Percentiles rank a stretch among this genome's conserved stretches.
Conservation (phyloP, 768 basidiomycete genomes). For the Rickenella mellea region DNA sequence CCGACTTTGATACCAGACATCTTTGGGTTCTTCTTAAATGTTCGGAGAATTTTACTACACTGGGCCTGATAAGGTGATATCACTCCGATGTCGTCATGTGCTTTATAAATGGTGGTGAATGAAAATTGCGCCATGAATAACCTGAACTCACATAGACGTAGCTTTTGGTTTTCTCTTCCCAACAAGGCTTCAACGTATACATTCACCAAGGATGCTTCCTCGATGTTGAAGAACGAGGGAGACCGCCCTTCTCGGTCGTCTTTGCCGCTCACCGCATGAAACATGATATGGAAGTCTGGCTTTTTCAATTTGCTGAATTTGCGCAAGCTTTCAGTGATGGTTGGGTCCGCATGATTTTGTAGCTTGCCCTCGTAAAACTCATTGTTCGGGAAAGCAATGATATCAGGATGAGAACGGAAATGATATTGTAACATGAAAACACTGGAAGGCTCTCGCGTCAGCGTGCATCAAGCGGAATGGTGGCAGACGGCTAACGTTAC, state of each 20-base stretch:
- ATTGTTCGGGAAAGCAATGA: conserved; percentile 12
- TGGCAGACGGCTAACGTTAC: neutral
- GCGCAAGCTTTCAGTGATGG: conserved; percentile 8
- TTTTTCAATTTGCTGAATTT: conserved; percentile 1
- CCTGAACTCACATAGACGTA: conserved; percentile 23
- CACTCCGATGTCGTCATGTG: conserved; percentile 11
- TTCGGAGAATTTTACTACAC: conserved; percentile 7
- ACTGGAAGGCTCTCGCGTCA: conserved; percentile 2
- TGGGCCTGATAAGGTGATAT: conserved; percentile 16
- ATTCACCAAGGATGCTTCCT: conserved; percentile 9
- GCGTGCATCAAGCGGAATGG: neutral
- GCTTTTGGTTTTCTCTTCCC: conserved; percentile 13
- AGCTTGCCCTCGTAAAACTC: conserved; percentile 11
- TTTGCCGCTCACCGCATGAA: conserved; percentile 11
- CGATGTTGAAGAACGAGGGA: conserved; percentile 15
- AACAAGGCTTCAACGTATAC: conserved; percentile 14
- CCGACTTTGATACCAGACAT: conserved; percentile 14
- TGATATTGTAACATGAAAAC: conserved; percentile 13
- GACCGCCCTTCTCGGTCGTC: conserved; percentile 12
- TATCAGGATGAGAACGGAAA: conserved; percentile 13
- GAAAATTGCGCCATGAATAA: neutral
- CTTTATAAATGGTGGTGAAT: conserved; percentile 2
- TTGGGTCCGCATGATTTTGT: conserved; percentile 4
- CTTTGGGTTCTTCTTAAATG: conserved; percentile 1
- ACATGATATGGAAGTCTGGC: conserved; percentile 11